These are phyloP conservation scores for Cryphonectria radicalis DNA, from an alignment of 2,329 filamentous ascomycete species.

Conservation along the genomic window DNA sequence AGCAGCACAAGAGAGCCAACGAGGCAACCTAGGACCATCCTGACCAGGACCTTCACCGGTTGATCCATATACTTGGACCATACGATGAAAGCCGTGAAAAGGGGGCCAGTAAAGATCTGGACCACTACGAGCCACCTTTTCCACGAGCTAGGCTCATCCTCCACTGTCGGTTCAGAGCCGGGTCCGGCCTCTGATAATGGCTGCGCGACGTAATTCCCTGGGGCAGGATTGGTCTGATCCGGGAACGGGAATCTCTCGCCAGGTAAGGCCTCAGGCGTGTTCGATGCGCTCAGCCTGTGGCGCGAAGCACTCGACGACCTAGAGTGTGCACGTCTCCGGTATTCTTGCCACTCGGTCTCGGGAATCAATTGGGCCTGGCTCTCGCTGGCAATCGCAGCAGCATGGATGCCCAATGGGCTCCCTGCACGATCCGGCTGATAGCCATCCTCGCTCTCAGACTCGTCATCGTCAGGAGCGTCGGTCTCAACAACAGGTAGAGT, in stretches of 20 bases:
- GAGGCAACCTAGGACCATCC: constrained; percentile 66
- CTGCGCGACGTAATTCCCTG: constrained; percentile 30
- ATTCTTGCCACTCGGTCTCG: constrained; percentile 64
- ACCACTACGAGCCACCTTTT: constrained; percentile 87
- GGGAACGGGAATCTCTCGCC: constrained; percentile 28
- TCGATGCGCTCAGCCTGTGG: constrained; percentile 11
- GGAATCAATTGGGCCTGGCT: constrained; percentile 39
- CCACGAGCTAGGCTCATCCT: constrained; percentile 65
- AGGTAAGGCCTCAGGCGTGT: constrained; percentile 20
- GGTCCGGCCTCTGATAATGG: constrained; percentile 13
- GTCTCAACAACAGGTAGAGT: constrained; percentile 90
- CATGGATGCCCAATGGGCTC: constrained; percentile 37
- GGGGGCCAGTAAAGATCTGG: constrained; percentile 84
- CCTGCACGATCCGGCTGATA: constrained; percentile 37
- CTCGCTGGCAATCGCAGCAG: constrained; percentile 44
- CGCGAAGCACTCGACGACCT: constrained; percentile 28
- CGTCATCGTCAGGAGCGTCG: constrained; percentile 56
- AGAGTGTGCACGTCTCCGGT: constrained; percentile 52
- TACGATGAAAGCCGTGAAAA: constrained; percentile 78
- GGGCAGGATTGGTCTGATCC: constrained; percentile 4
- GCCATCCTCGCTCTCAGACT: constrained; percentile 39
- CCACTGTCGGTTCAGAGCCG: constrained; percentile 27
- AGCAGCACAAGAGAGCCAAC: constrained; percentile 71
- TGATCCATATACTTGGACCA: constrained; percentile 70
- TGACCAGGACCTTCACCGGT: constrained; percentile 55